Evolutionary conservation across 2,329 filamentous ascomycete genomes (phyloP).

Genomic region (Sodiomyces alkalinus): DNA sequence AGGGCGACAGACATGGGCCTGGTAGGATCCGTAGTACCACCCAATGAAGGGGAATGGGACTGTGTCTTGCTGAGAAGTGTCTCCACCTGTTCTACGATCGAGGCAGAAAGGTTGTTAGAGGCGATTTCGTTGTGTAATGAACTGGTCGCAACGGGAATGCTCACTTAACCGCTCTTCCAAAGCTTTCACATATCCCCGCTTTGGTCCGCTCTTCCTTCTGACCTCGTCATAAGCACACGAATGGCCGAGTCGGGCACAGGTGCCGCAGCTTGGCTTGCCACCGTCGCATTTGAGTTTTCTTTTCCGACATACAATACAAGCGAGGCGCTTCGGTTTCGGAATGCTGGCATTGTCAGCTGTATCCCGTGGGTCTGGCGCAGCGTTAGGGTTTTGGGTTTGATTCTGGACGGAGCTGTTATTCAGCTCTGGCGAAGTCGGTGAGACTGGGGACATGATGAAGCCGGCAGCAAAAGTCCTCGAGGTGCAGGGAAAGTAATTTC

Average conservation of each 20-base stretch:
- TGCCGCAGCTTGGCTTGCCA: constrained; percentile 69
- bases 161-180: constrained; percentile 83
- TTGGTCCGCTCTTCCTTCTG: constrained; percentile 85
- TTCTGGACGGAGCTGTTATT: constrained; percentile 6
- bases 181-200: constrained; percentile 87
- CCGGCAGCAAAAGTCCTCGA: too few species aligned
- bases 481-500: too few species aligned
- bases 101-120: not conserved
- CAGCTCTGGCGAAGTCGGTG: constrained; percentile 8
- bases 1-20: constrained; percentile 18
- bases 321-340: constrained; percentile 79
- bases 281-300: constrained; percentile 88
- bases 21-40: constrained; percentile 16
- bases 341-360: constrained; percentile 39
- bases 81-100: constrained; percentile 67
- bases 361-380: constrained; percentile 24
- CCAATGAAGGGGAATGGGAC: constrained; percentile 28
- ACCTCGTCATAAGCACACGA: constrained; percentile 85
- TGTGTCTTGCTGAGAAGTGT: constrained; percentile 66
- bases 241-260: constrained; percentile 74
- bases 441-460: constrained; percentile 7
- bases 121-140: too few species aligned
- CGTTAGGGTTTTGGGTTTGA: constrained; percentile 10
- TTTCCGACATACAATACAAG: constrained; percentile 86
- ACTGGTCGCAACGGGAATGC: too few species aligned